Conservation (phyloP, 108 stramenopile species). For the Nitzschia palea region DNA sequence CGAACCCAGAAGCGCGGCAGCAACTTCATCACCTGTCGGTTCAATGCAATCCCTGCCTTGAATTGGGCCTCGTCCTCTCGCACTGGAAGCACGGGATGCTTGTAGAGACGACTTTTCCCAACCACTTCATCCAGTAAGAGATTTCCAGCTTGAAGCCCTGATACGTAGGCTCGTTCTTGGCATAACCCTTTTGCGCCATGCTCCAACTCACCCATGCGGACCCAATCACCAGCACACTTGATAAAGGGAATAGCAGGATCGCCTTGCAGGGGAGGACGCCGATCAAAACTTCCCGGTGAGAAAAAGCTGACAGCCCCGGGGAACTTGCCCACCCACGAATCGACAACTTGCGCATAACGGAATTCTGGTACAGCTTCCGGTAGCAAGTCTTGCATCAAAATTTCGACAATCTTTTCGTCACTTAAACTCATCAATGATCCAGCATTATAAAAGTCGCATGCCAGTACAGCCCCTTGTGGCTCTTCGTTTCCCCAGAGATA, state of each 20-base stretch:
- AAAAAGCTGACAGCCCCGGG: constrained; percentile 86
- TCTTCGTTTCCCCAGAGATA: constrained; percentile 74
- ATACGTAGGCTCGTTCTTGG: constrained; percentile 91
- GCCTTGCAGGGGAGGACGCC: constrained; percentile 80
- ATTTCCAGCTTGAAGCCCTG: constrained; percentile 88
- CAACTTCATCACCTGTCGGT: constrained; percentile 71
- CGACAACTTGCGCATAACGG: constrained; percentile 76
- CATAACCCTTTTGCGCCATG: constrained; percentile 94
- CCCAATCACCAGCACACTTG: constrained; percentile 92
- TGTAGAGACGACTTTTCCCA: constrained; percentile 22
- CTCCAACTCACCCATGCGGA: constrained; percentile 89
- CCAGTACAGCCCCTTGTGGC: constrained; percentile 76
- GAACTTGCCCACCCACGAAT: constrained; percentile 89
- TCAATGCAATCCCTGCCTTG: constrained; percentile 64
- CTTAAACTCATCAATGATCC: constrained; percentile 74
- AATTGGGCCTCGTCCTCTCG: constrained; percentile 87
- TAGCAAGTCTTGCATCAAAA: constrained; percentile 76
- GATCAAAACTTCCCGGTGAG: constrained; percentile 80
- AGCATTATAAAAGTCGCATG: constrained; percentile 93
- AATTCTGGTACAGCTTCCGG: constrained; percentile 79
- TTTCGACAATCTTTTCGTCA: constrained; percentile 83
- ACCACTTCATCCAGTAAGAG: constrained; percentile 47
- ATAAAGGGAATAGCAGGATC: constrained; percentile 60
- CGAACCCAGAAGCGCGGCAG: constrained; percentile 81
- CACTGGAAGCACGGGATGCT: constrained; percentile 73